Evolutionary conservation across 2,329 filamentous ascomycete genomes (phyloP), one percentile per base, ranked within the genome.

Genomic region (Chaetomium strumarium): DNA sequence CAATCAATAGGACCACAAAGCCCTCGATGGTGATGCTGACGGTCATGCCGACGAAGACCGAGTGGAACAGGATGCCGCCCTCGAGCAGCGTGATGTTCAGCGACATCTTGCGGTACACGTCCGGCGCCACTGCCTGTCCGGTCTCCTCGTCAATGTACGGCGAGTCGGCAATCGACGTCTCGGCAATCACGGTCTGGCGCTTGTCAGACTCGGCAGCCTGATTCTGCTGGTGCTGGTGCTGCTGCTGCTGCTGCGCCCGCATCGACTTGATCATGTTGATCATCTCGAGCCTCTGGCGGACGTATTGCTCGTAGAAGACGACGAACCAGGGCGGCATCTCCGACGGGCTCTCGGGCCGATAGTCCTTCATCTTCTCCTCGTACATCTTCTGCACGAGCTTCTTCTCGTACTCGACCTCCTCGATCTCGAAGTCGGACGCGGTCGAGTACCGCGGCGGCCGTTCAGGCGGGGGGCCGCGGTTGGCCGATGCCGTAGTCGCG

Each of bases 31-130:
- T 84, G 58, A 88, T 84, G 24, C 81, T 85, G 24, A 88, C 70
- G 0, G 85, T 86, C 75, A 88, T 85, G 53, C 84, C 84, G 52
- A 88, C 85, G 65, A 88, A 88, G 54, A 90, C 78, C 55, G 83
- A 87, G 69, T 90, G 86, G 66, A 90, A 90, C 11, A 90, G 74
- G 58, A 90, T 90, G 55, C 86, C 86, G 52, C 86, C 84, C 67
- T 90, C 86, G 5, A 90, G 77, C 2, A 90, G 76, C 5, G 86
- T 79, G 59, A 88, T 88, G 68, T 90, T 86, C 61, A 88, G 74
- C 2, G 86, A 78, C 66, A 84, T 79, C 61, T 81, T 85, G 63
- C 80, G 78, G 67, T 79, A 76, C 7, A 75, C 68, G 9, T 66
- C 53, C 5, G 73, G 71, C 57, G 77, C 72, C 13, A 77, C 70